Evolutionary conservation across 2,329 filamentous ascomycete genomes (phyloP).

Genomic region (Pseudogymnoascus sp.): DNA sequence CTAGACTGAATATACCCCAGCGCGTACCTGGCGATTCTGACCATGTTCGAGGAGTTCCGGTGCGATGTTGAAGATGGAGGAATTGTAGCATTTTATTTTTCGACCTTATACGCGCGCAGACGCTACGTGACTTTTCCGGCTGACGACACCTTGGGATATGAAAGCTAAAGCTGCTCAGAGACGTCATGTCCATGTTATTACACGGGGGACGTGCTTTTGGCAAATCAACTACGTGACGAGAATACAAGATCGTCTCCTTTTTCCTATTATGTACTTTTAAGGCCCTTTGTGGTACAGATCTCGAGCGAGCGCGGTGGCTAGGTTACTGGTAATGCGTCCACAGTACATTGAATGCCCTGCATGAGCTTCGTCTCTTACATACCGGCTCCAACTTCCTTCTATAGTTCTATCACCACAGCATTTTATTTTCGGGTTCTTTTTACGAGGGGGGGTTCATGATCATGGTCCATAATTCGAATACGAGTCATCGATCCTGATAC

Average conservation of each 20-base stretch:
- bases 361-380: neutral
- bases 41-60: constrained; percentile 4
- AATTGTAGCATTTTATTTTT: neutral
- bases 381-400: neutral
- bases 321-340: constrained; percentile 5
- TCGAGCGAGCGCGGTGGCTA: neutral
- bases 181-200: neutral
- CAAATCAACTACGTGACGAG: neutral
- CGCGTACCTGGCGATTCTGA: neutral
- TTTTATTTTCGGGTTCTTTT: neutral
- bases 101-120: constrained; percentile 2
- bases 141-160: neutral
- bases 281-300: neutral
- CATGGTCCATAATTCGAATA: constrained; percentile 8
- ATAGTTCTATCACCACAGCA: neutral
- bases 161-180: neutral
- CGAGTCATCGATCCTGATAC: constrained; percentile 6
- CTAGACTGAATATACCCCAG: constrained; percentile 39
- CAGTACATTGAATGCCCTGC: constrained; percentile 1
- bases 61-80: neutral
- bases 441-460: neutral
- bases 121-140: neutral
- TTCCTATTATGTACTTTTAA: constrained; percentile 7
- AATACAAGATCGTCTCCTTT: neutral
- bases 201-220: neutral